phyloP scores from a whole-genome alignment of 192 early-diverging fungal genomes.

The Coemansia umbellata region DNA sequence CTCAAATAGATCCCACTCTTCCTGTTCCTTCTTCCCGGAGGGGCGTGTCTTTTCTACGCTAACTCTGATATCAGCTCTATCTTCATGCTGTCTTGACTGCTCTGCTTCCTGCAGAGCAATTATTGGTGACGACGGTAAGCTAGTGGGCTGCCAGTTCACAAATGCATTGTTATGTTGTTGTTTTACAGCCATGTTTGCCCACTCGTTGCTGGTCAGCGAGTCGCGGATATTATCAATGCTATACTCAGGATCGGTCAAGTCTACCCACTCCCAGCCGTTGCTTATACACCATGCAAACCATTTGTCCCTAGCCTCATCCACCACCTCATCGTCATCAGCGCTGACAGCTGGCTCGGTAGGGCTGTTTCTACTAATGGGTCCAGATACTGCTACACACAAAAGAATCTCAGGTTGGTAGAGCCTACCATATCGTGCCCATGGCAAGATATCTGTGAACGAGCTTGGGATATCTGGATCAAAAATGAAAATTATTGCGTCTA shows the following conservation, averaged over 20 bases:
- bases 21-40: neutral
- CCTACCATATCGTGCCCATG: conserved; percentile 34
- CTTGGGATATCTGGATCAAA: conserved; percentile 21
- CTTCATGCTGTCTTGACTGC: neutral
- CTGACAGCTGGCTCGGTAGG: neutral
- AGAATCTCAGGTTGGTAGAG: conserved; percentile 19
- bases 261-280: conserved; percentile 49
- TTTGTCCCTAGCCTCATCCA: conserved; percentile 6
- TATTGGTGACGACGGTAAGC: neutral
- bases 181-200: conserved; percentile 23
- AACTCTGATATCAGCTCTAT: too few species aligned
- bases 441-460: conserved; percentile 39
- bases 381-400: conserved; percentile 23
- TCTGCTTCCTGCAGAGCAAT: neutral
- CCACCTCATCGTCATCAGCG: neutral
- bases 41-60: neutral
- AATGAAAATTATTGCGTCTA: conserved; percentile 36
- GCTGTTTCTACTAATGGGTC: neutral
- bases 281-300: conserved; percentile 38
- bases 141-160: neutral
- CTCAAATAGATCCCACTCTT: conserved; percentile 43
- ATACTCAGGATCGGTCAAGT: conserved; percentile 39
- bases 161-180: neutral
- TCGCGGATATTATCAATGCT: conserved; percentile 31
- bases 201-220: conserved; percentile 37